These are phyloP conservation scores for Psidium friedrichsthalianum DNA, from an alignment of 345 rosid genomes.

Conservation along the genomic window DNA sequence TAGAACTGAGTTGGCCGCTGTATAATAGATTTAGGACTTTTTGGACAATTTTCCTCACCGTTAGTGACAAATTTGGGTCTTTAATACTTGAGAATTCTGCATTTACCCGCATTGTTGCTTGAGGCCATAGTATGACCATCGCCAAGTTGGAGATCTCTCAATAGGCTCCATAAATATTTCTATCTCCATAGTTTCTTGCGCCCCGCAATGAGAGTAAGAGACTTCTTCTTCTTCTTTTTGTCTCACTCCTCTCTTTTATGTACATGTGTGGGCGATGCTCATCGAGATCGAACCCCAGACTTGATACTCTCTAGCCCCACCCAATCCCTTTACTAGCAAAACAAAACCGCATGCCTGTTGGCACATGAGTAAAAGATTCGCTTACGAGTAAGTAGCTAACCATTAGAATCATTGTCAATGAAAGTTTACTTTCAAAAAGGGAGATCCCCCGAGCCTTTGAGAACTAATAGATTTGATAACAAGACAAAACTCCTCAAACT, in stretches of 20 bases:
- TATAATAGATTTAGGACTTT: background rate
- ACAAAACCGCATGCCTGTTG: too few species aligned
- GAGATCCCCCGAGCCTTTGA: background rate
- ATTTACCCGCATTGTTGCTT: background rate
- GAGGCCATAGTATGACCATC: background rate
- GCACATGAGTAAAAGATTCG: too few species aligned
- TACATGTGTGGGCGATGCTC: too few species aligned
- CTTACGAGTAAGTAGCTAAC: too few species aligned
- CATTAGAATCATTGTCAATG: background rate
- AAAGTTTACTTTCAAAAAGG: background rate
- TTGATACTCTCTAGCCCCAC: too few species aligned
- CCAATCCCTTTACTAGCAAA: too few species aligned
- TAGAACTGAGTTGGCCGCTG: rapidly evolving
- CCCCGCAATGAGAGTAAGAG: background rate
- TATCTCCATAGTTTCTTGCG: background rate
- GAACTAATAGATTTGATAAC: background rate
- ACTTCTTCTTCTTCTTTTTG: too few species aligned
- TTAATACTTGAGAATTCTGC: background rate
- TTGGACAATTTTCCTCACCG: background rate
- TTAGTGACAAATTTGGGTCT: background rate
- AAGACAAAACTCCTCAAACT: background rate
- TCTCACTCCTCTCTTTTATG: too few species aligned
- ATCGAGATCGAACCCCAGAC: too few species aligned
- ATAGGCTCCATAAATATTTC: background rate
- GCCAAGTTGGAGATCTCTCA: background rate